Evolutionary conservation across 129 eudicot genomes (phyloP).

Genomic region (Chrysanthemum lavandulifolium): DNA sequence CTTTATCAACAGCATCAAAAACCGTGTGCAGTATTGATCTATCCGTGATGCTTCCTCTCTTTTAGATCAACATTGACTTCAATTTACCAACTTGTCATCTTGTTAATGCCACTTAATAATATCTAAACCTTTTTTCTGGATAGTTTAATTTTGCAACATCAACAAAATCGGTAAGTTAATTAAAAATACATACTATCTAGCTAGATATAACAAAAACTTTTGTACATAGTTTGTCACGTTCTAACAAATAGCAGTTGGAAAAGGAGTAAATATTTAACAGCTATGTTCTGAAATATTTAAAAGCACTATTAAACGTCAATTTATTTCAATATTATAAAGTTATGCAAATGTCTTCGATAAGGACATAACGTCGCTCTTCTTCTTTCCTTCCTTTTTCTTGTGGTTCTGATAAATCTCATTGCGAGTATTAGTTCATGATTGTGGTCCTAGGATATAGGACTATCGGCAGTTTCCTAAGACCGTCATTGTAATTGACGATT

Average conservation of each 20-base stretch:
- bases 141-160: no score
- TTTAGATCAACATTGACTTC: neutral
- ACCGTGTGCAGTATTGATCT: constrained; percentile 4
- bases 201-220: no score
- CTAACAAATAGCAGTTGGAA: no score
- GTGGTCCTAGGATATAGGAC: neutral
- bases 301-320: no score
- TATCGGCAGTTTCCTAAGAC: neutral
- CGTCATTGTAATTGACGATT: neutral
- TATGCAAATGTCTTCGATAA: neutral
- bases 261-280: no score
- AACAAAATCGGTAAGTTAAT: no score
- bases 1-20: neutral
- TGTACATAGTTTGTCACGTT: no score
- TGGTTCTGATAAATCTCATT: neutral
- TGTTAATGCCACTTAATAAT: neutral
- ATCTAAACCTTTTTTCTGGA: no score
- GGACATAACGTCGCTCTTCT: neutral
- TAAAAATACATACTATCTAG: no score
- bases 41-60: neutral
- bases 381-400: no score
- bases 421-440: neutral
- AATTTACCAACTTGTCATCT: neutral
- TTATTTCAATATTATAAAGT: no score
- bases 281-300: no score